phyloP scores from a whole-genome alignment of 2,329 filamentous ascomycete species.

The Eutypella sp. region DNA sequence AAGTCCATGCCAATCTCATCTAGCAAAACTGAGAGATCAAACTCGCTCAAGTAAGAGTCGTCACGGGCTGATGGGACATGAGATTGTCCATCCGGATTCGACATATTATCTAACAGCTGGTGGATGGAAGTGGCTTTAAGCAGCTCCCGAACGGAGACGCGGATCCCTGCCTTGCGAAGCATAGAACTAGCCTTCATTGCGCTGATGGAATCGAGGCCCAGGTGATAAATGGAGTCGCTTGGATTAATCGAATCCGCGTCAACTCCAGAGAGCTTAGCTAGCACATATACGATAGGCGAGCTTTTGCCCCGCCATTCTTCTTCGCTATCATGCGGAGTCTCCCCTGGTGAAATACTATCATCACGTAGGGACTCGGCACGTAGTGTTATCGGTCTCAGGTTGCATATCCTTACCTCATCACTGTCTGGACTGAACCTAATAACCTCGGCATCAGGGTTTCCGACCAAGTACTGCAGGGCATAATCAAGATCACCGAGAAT shows the following conservation, averaged over 20 bases:
- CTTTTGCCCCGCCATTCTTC: constrained; percentile 32
- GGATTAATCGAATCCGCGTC: constrained; percentile 52
- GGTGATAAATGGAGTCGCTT: constrained; percentile 67
- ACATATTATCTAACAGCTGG: constrained; percentile 49
- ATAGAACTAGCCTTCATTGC: constrained; percentile 77
- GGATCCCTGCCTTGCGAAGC: constrained; percentile 58
- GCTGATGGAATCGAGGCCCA: constrained; percentile 88
- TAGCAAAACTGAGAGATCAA: constrained; percentile 38
- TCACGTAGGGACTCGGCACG: background rate
- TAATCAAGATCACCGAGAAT: constrained; percentile 57
- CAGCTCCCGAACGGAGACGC: constrained; percentile 65
- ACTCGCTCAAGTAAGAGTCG: constrained; percentile 24
- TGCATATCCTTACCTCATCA: constrained; percentile 58
- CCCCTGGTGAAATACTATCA: background rate
- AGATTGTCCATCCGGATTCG: background rate
- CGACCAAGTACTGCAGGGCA: constrained; percentile 53
- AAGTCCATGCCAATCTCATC: constrained; percentile 32
- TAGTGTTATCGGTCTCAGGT: constrained; percentile 43
- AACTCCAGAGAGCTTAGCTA: constrained; percentile 57
- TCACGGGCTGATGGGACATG: background rate
- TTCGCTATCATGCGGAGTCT: background rate
- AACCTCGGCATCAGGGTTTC: constrained; percentile 41
- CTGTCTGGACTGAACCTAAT: constrained; percentile 44
- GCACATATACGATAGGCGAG: constrained; percentile 37
- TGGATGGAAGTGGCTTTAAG: constrained; percentile 59